Evolutionary conservation across 2,329 filamentous ascomycete species (phyloP).

Genomic region (Colletotrichum limetticola): DNA sequence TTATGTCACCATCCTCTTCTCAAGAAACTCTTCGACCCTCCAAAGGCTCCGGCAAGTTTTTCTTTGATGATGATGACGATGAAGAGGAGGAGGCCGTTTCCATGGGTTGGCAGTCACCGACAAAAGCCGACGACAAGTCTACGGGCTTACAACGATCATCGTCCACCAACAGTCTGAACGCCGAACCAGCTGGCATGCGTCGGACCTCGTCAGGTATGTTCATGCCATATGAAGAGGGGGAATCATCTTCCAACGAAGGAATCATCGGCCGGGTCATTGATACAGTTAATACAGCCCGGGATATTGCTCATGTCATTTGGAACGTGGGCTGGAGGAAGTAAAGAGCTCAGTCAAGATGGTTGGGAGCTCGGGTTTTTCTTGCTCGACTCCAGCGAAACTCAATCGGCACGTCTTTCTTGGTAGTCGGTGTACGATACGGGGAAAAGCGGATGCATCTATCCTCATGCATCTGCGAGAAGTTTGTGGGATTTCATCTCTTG

Average conservation of each 20-base stretch:
- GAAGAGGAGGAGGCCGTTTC: constrained; percentile 63
- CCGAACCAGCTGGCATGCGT: constrained; percentile 71
- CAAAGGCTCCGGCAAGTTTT: constrained; percentile 72
- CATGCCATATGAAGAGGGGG: constrained; percentile 85
- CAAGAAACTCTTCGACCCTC: constrained; percentile 84
- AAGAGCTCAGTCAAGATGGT: constrained; percentile 32
- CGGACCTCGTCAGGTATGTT: constrained; percentile 90
- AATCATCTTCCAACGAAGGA: constrained; percentile 68
- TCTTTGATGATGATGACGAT: constrained; percentile 68
- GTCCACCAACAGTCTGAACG: constrained; percentile 61
- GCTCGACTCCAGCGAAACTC: background rate
- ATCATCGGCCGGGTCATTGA: constrained; percentile 84
- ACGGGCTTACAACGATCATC: constrained; percentile 56
- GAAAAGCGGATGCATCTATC: background rate
- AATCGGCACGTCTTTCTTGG: constrained; percentile 12
- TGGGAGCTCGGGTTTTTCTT: background rate
- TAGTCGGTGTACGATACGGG: constrained; percentile 26
- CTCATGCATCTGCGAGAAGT: background rate
- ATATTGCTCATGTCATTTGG: constrained; percentile 78
- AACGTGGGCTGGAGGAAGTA: constrained; percentile 74
- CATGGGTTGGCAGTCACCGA: constrained; percentile 37
- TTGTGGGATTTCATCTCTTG: background rate
- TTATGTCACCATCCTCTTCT: constrained; percentile 79
- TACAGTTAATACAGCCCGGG: constrained; percentile 78
- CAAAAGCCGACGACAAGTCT: constrained; percentile 36